Percentiles rank a stretch among this genome's conserved stretches.
Evolutionary conservation across 148 eudicot species (phyloP).

Genomic region (Mesembryanthemum crystallinum): DNA sequence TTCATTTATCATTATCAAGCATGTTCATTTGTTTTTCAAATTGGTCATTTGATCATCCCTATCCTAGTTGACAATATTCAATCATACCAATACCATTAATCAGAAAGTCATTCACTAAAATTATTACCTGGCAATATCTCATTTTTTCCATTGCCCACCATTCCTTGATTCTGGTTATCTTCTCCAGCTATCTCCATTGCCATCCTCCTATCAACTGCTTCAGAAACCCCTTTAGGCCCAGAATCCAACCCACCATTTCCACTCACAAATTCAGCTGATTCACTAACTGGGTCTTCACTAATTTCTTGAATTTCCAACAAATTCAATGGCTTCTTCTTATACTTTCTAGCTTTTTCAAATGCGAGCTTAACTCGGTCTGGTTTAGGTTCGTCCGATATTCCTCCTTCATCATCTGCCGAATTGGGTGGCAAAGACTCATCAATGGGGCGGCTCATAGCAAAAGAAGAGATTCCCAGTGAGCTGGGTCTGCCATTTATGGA

Average conservation of each 20-base stretch:
- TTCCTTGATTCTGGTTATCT: neutral
- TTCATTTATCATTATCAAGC: no score
- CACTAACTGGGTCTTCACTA: conserved; percentile 22
- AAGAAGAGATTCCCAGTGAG: conserved; percentile 30
- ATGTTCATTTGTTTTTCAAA: no score
- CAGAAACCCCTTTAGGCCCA: neutral
- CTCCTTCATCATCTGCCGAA: conserved; percentile 28
- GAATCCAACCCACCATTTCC: conserved; percentile 17
- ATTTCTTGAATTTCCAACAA: conserved; percentile 19
- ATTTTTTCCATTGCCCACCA: neutral
- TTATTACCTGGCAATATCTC: conserved; percentile 6
- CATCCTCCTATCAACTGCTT: neutral
- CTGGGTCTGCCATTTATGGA: conserved; percentile 21
- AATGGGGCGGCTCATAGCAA: conserved; percentile 31
- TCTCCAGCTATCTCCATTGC: neutral
- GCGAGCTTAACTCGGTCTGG: conserved; percentile 49
- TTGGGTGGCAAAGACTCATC: conserved; percentile 32
- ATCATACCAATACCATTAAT: no score
- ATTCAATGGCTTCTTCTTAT: conserved; percentile 40
- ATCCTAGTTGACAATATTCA: no score
- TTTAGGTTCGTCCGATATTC: conserved; percentile 20
- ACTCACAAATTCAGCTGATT: conserved; percentile 12
- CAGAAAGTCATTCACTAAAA: no score
- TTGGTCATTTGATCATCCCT: no score
- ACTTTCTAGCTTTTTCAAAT: conserved; percentile 52